Base-by-base conservation (phyloP, 139 green algal species). In the Chlamydomonas eustigma region DNA sequence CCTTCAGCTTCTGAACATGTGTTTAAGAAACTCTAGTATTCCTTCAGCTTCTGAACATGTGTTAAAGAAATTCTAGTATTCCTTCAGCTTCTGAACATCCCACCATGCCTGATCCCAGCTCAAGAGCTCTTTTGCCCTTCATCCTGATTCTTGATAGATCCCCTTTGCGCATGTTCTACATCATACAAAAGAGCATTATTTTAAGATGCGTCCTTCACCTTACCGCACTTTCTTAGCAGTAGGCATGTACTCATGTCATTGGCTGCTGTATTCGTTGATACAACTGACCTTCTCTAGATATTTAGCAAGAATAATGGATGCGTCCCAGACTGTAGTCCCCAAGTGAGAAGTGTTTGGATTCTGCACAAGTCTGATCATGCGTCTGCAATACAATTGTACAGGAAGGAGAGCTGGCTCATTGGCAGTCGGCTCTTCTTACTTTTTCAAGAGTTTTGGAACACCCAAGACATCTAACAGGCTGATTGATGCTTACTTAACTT, bases 271-370 rank as follows among this genome's bases (percentile, higher is more conserved):
- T 30, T 35, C 6, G 6, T 37, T 79, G 28, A 2, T 30, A 52
- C 70, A 6, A 58, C 73, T 50, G 39, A 87, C 90, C 85, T 93
- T 94, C 50, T 97, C 93, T 4, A 97, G 79, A 65, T 84, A 97
- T 58, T 97, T 97, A n/a, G 92, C 90, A 2, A 96, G 73, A 1
- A 97, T 92, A 1, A 97, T 95, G 39, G 84, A 93, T 1, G 92
- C 90, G 73, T 97, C 93, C 93, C 93, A 97, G 1, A 97, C 93
- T 3, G 93, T 97, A 1, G 89, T 97, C 24, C 93, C 93, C 37
- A 97, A 78, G 79, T 97, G 89, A 38, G 91, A 68, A 0, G 85
- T 90, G 73, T 82, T 88, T 0, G 93, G 93, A 75, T 97, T 89
- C 74, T 76, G 71, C 6, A 34, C 31, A 31, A 76, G 32, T 1